Conservation (phyloP, 2,329 filamentous ascomycete species). For the Chalara sp. region DNA sequence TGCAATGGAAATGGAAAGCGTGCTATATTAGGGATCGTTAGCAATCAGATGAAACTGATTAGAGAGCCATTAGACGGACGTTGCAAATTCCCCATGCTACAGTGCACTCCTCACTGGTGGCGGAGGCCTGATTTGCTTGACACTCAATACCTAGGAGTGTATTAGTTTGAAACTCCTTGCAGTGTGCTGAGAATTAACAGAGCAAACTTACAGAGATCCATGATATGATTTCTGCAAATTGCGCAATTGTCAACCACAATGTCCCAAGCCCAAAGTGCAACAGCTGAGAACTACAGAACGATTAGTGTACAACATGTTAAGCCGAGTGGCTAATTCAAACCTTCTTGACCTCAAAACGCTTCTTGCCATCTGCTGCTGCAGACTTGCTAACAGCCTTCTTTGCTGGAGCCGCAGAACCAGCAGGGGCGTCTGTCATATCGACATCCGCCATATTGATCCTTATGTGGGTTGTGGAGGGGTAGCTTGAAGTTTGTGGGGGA, state of each 20-base stretch:
- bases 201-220: constrained; percentile 77
- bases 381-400: constrained; percentile 45
- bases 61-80: constrained; percentile 47
- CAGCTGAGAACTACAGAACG: constrained; percentile 79
- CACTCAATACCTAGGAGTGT: constrained; percentile 75
- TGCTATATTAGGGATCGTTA: constrained; percentile 51
- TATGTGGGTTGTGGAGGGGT: not conserved
- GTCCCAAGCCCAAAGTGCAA: constrained; percentile 98
- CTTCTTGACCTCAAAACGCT: constrained; percentile 99
- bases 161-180: constrained; percentile 5
- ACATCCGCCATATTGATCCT: constrained; percentile 73
- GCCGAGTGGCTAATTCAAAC: constrained; percentile 38
- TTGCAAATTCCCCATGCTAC: constrained; percentile 99
- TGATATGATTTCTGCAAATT: constrained; percentile 98
- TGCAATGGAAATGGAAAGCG: constrained; percentile 99
- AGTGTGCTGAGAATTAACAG: too few species aligned
- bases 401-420: constrained; percentile 41
- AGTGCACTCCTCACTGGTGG: constrained; percentile 95
- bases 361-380: constrained; percentile 64
- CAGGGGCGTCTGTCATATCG: constrained; percentile 85
- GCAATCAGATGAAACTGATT: not conserved
- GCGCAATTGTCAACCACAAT: constrained; percentile 99
- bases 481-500: not conserved
- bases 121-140: constrained; percentile 95
- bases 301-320: not conserved